Base-by-base conservation (phyloP, 148 eudicot species). In the Diospyros kaki region DNA sequence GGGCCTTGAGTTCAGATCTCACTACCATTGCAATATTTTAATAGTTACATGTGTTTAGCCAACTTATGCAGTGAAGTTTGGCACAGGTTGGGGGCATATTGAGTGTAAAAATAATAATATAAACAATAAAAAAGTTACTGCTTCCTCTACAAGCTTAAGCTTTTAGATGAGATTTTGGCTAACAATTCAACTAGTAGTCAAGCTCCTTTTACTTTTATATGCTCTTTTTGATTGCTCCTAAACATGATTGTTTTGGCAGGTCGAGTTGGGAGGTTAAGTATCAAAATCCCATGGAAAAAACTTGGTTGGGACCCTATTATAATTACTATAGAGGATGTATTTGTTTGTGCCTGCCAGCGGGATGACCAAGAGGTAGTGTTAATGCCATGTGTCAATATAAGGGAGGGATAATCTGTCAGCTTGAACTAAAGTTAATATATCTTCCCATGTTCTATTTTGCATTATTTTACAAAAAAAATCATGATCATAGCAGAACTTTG, bases 271-370 rank as follows among this genome's bases (percentile, higher is more conserved):
- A 90, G 90, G 86, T 79, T 95, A 73, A 92, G 98, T 78, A 95
- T 95, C 66, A 89, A 83, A 83, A 92, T 95, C 69, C 97, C 98
- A 56, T 95, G 98, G 98, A 92, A 89, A 84, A 95, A 95, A 81
- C 93, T 95, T 73, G 96, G 98, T 39, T 89, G 98, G 98, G 98
- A 92, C 58, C 98, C 98, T 68, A 84, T 95, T n/a, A 86, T 90
- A 74, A 95, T 95, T 45, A 80, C 77, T 68, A 80, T 95, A 45
- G 98, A 95, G 73, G 97, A 95, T 84, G 94, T 92, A 42, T 81
- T 85, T 73, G 84, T 95, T 78, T 90, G 82, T 80, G 91, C 92
- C 52, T 89, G 90, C 71, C 97, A 89, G 76, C 85, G 98, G 18
- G 87, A 86, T 69, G 90, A 95, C 81, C 81, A 83, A 71, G 98